A percentile compares a stretch with the other conserved stretches of the same genome.
Conservation (phyloP, 208 protist species). For the Trypanosoma boissoni region DNA sequence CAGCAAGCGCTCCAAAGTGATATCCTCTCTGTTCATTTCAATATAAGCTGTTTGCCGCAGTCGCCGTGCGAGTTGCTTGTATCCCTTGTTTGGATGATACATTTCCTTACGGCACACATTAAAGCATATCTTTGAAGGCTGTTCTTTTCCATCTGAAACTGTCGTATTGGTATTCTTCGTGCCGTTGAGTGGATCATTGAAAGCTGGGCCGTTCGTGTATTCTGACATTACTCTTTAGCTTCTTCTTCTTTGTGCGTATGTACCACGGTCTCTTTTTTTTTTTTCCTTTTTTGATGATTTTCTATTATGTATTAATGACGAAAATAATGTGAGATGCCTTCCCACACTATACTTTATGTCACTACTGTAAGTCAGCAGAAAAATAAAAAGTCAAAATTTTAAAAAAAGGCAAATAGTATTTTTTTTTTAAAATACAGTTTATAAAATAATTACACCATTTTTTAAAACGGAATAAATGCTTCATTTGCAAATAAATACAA, state of each 20-base stretch:
- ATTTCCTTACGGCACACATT: slow-evolving; percentile 88
- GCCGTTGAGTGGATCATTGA: slow-evolving; percentile 5
- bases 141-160: slow-evolving; percentile 26
- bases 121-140: slow-evolving; percentile 75
- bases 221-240: background rate
- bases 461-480: background rate
- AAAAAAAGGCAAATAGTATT: slow-evolving; percentile 1
- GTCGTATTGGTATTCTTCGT: slow-evolving; percentile 13
- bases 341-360: too few relatives aligned
- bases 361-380: background rate
- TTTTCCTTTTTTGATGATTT: slow-evolving; percentile 7
- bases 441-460: background rate
- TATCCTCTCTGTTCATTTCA: slow-evolving; percentile 89
- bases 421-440: too few relatives aligned
- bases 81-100: slow-evolving; percentile 88
- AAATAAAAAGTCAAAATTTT: slow-evolving; percentile 13
- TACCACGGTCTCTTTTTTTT: background rate
- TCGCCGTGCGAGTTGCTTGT: slow-evolving; percentile 81
- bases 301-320: too few relatives aligned
- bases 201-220: slow-evolving; percentile 1
- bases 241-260: background rate
- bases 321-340: too few relatives aligned
- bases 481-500: background rate
- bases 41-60: slow-evolving; percentile 69
- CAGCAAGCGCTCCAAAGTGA: slow-evolving; percentile 73